Evolutionary conservation across 148 eudicot genomes (phyloP), one percentile per base, ranked within the genome.

Genomic region (Polygonum aviculare): DNA sequence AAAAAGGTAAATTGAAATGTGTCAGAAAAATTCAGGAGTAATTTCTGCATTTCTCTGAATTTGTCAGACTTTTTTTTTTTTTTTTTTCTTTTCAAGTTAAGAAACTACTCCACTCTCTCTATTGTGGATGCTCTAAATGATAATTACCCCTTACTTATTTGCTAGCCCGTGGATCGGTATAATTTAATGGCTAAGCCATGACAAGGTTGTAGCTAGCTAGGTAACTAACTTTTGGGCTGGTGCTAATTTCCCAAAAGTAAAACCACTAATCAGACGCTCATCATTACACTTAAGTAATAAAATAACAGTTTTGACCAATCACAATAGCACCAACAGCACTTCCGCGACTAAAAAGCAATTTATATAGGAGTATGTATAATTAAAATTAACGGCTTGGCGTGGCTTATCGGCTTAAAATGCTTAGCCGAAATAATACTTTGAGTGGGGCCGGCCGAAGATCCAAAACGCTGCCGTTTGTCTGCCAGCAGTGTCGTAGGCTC

Each of bases 391-490:
- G 3, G 12, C 65, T 59, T 63, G 22, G 35, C 26, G 31, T 31
- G 15, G 69, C 15, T 26, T 26, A 26, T 9, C 9, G 71, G 71
- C 44, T 65, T 60, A 2, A 60, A 60, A 4, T 14, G 0, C 2
- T 36, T 67, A 67, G 72, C 72, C 72, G 45, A 36, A n/a, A 36
- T 38, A 3, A 1, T 19, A 26, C 0, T 1, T 26, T 4, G 54
- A 36, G 39, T 65, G 44, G 9, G 44, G 71, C 31, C 31, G 0
- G 69, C 38, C 38, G 33, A 62, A 33, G 35, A 26, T 3, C 72
- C 72, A 67, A 65, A 67, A 67, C 72, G 72, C 21, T 16, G 72
- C 38, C 72, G 72, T 67, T 67, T 67, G 72, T 6, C 0, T 35
- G 72, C 45, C 72, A 67, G 22, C 72, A 35, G 45, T 14, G n/a